Base-by-base conservation (phyloP, 2,329 filamentous ascomycete species). In the Cladophialophora exuberans region DNA sequence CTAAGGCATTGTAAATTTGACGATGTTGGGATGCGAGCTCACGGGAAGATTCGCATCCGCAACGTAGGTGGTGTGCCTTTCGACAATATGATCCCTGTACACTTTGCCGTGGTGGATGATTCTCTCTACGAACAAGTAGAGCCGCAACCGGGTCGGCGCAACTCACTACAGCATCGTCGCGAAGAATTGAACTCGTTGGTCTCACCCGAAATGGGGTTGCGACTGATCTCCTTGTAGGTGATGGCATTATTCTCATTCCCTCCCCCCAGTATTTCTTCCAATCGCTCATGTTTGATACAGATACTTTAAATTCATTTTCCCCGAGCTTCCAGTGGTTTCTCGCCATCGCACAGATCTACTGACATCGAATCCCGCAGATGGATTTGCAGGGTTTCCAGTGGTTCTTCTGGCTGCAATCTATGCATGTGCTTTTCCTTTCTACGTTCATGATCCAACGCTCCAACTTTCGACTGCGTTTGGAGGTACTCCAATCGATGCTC, bases 321-420 rank as follows among this genome's bases (percentile, higher is more conserved):
- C 36, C 10, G n/a, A n/a, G 18, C 20, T 41, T 20, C 36, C 36
- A 17, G 36, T 20, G n/a, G 18, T 41, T 41, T 41, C 36, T n/a
- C 36, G 36, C n/a, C 11, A 13, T 13, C 36, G 18, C 10, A 10
- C 18, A 18, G 36, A 10, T 10, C n/a, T 41, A 20, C 18, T 41
- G 18, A 18, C n/a, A 35, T n/a, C 31, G 17, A 35, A n/a, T 11
- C 31, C 31, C 36, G 18, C 13, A n/a, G n/a, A 41, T 18, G 28
- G 28, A 31, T 31, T 31, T 6, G 6, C 28, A 7, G 28, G 28
- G 7, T 31, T 31, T 31, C 28, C 28, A 7, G 28, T 31, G 28
- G 13, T 31, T 42, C 43, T 46, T 17, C 28, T 46, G 6, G 43
- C 43, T 15, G 43, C 43, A 13, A 31, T 46, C 26, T 46, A 46